Evolutionary conservation across 164 flowering plant species (phyloP), one percentile per base, ranked within the genome.

Genomic region (Stephania yunnanensis): DNA sequence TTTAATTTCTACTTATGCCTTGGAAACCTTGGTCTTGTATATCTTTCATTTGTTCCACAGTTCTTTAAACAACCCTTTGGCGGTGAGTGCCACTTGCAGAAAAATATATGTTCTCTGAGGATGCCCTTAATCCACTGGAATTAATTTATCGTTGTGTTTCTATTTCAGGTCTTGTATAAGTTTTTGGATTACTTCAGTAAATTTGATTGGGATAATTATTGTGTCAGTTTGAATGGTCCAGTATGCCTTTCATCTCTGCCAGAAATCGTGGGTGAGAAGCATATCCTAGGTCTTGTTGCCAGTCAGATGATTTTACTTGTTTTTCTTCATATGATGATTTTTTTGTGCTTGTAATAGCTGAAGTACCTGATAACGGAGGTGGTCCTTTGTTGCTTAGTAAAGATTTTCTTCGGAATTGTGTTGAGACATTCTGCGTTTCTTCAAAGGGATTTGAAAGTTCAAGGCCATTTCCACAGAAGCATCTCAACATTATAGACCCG

Each of bases 141-240:
- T 55, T 13, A n/a, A 25, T 63, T 71, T 63, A 69, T 48, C n/a
- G 15, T 70, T 20, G n/a, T 31, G 42, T 71, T 6, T 45, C 45
- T 46, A 12, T 76, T 80, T 22, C 79, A 95, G 98, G 99, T 95
- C 75, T 77, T 95, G 10, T 91, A 89, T 66, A 92, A 85, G 81
- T 95, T 95, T 86, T 82, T 95, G 88, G 99, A 95, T 79, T 91
- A 90, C 81, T 95, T 86, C 74, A 89, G 99, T 86, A 92, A 86
- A 72, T 95, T 95, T 79, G 95, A 92, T 42, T 95, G 98, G 99
- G 97, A 93, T 6, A 88, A 81, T 52, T 95, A 87, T 72, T 89
- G 94, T 76, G 77, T 95, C 78, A 91, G 95, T 81, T 77, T 95
- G 78, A 85, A 78, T 77, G 99, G 99, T 74, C 97, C 91, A 12